Base-by-base conservation (phyloP, 73 alveolate species). In the Paramecium biaurelia region DNA sequence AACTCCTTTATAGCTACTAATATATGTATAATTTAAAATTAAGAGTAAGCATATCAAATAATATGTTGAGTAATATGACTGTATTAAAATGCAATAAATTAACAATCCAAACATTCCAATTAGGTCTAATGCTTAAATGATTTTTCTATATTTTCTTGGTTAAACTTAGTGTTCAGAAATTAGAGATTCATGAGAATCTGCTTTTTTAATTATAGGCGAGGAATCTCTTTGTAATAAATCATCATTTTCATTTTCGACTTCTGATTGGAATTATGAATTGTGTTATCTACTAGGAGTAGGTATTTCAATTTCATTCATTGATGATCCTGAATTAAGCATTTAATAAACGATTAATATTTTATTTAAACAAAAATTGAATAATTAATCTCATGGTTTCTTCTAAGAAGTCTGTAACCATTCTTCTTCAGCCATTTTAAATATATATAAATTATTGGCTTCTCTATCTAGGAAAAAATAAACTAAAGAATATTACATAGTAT, bases 341-440 rank as follows among this genome's bases (percentile, higher is more conserved):
- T 63, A 63, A 30, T 30, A 63, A 63, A 30, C 41, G 6, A 63
- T 26, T 23, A 15, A 47, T 47, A 30, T 63, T 14, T 63, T 26
- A 21, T 58, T 20, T 5, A 58, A 9, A 20, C 10, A 63, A 63
- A 23, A 23, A 63, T 63, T 26, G 84, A 1, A 63, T 63, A 9
- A n/a, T 30, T 11, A 2, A 30, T 63, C 49, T 63, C 84, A 63
- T 26, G 18, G 41, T 30, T 74, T 74, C 9, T 79, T 38, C 23
- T 79, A 23, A n/a, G 56, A 42, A 7, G 47, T 24, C 37, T 43
- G 3, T 37, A 79, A 2, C 90, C 90, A 79, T 47, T 79, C 70
- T 45, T 79, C 90, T 43, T 79, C 90, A 3, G 90, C 76, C 90
- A 79, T 79, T 45, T 45, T 38, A 42, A 79, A 79, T 23, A 79